These are phyloP conservation scores for Gossypium anomalum DNA, from an alignment of 345 rosid genomes.

Conservation along the genomic window DNA sequence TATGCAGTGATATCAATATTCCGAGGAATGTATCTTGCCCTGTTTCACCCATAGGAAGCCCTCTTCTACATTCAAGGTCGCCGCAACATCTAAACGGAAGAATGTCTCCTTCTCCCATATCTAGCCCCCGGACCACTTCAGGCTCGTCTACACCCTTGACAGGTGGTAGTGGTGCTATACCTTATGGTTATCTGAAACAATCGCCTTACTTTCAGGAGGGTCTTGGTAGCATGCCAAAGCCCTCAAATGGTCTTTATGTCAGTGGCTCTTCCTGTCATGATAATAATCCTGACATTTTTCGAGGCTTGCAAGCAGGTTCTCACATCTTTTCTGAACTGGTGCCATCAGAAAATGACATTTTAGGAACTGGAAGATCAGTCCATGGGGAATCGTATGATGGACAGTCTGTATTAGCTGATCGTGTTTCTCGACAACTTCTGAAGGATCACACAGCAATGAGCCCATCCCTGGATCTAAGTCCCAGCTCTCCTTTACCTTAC, in stretches of 20 bases:
- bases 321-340: conserved; percentile 37
- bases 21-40: conserved; percentile 57
- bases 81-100: conserved; percentile 51
- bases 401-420: conserved; percentile 50
- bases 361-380: conserved; percentile 34
- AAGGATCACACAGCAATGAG: conserved; percentile 40
- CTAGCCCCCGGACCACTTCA: conserved; percentile 56
- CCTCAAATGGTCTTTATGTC: conserved; percentile 29
- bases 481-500: conserved; percentile 34
- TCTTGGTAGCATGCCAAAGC: conserved; percentile 37
- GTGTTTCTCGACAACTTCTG: conserved; percentile 51
- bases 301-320: conserved; percentile 43
- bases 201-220: conserved; percentile 43
- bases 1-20: conserved; percentile 43
- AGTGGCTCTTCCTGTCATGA: conserved; percentile 35
- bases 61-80: conserved; percentile 47
- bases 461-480: conserved; percentile 46
- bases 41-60: conserved; percentile 63
- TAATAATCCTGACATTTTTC: conserved; percentile 38
- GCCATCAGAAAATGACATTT: conserved; percentile 30
- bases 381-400: conserved; percentile 38
- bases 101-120: conserved; percentile 60
- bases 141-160: conserved; percentile 59
- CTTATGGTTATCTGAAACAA: conserved; percentile 42
- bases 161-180: conserved; percentile 47